Base-by-base conservation (phyloP, 2,329 filamentous ascomycete species). In the Hypoxylon sp. region DNA sequence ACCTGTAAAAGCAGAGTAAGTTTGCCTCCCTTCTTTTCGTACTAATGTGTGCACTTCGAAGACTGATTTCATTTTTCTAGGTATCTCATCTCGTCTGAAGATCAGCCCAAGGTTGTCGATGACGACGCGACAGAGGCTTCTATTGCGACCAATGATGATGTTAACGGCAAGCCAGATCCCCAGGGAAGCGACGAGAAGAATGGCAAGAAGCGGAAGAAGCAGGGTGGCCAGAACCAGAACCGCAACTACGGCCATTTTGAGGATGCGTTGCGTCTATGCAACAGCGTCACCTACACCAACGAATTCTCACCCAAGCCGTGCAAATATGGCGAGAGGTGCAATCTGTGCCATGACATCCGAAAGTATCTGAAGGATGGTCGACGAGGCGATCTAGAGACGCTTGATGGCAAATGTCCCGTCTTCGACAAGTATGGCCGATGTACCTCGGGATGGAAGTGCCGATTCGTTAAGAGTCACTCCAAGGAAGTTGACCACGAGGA, bases 371-470 rank as follows among this genome's bases (percentile, higher is more conserved):
- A 83, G 26, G 86, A 95, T 54, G 90, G 92, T 60, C 93, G 94
- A 64, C 86, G 91, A 40, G 86, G 86, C 58, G 91, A 98, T 70
- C 80, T 97, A 33, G 82, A 83, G 4, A 91, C 89, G 0, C 89
- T 96, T 68, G 82, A 81, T 37, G 89, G 91, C 5, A 81, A 88
- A 60, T 99, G 95, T 70, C 94, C 93, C 0, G 83, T 96, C 7
- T 97, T 87, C 74, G 88, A 91, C 64, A 79, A 81, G 13, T 85
- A 88, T 63, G 93, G 93, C 10, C 85, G 81, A 60, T 99, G 95
- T 69, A 83, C 85, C 45, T 85, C 89, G 11, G 95, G 95, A 4
- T 99, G 94, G 93, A 96, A 94, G 73, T 99, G 95, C 73, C 89
- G 94, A 18, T 96, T 97, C 70, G 89, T 91, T 27, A 84, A 84